Base-by-base conservation (phyloP, 148 eudicot species). In the Heliosperma pusillum region DNA sequence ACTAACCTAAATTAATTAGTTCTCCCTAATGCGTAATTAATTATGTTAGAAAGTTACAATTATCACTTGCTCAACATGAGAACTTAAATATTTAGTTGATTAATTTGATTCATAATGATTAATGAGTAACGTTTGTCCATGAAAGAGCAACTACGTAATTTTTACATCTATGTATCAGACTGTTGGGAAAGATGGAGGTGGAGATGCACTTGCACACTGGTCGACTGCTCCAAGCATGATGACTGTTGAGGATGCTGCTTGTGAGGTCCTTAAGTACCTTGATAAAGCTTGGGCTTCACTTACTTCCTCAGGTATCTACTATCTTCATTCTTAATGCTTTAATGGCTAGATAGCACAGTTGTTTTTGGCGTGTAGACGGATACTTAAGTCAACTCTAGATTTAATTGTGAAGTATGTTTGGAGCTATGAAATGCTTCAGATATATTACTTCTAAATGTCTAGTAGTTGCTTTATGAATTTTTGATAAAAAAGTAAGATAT, bases 151-250 rank as follows among this genome's bases (percentile, higher is more conserved):
- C n/a, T n/a, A n/a, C n/a, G n/a, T n/a, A 20, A 62, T 45, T 33
- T 13, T 63, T 71, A 21, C 24, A 3, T 68, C 44, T 61, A 1
- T 66, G 64, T 74, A 45, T 68, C 90, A 95, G 99, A 82, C 82
- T 76, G 85, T 95, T 76, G 99, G 97, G 78, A 88, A 81, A 81
- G 91, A 92, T 78, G 84, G 84, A 72, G 99, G 99, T 82, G 99
- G 91, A 78, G 97, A 92, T 76, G 86, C 97, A 40, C 93, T 95
- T 74, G 97, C 97, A 73, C 99, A 95, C 80, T 95, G 99, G 99
- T 97, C 99, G 15, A 83, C 84, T 77, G 77, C 83, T 71, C 77
- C 92, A 47, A 87, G 78, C 80, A 74, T 88, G 75, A 90, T 88
- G 86, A 90, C 88, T 77, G 86, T 92, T 77, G 99, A 95, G 79